These are phyloP conservation scores for Dimocarpus longan DNA, from an alignment of 345 rosid species.

Conservation along the genomic window DNA sequence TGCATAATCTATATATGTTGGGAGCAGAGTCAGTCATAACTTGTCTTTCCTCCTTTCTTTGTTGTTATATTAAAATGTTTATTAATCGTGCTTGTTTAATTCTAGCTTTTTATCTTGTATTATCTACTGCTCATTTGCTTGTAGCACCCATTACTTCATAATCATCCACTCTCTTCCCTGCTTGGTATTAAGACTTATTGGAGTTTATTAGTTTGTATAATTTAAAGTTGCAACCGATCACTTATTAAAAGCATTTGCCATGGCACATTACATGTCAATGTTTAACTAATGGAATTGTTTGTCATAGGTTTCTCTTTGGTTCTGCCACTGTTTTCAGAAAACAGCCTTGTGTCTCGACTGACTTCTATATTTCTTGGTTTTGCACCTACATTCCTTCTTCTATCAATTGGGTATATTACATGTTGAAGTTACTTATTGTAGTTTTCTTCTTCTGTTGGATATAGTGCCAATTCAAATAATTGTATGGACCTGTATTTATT, in stretches of 20 bases:
- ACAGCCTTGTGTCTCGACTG: slow-evolving; percentile 68
- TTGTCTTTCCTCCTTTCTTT: neutral
- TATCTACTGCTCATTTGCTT: too few species aligned
- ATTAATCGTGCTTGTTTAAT: neutral
- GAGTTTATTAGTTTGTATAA: neutral
- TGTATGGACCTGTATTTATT: neutral
- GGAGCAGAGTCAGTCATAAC: neutral
- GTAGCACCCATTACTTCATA: neutral
- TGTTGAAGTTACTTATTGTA: slow-evolving; percentile 3
- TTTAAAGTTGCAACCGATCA: neutral
- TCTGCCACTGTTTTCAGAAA: slow-evolving; percentile 81
- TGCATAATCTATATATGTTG: neutral
- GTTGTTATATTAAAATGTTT: neutral
- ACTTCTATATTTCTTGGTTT: slow-evolving; percentile 89
- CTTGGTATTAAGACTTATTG: neutral
- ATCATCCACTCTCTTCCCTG: neutral
- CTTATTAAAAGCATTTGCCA: neutral
- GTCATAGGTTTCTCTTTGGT: slow-evolving; percentile 68
- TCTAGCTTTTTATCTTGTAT: neutral
- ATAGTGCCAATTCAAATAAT: slow-evolving; percentile 14
- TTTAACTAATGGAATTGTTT: neutral
- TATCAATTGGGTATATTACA: slow-evolving; percentile 77
- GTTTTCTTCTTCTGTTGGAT: slow-evolving; percentile 11
- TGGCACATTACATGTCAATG: neutral
- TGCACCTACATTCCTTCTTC: slow-evolving; percentile 86